These are phyloP conservation scores for Dicorynia guianensis DNA, from an alignment of 306 rosid genomes.

Conservation along the genomic window DNA sequence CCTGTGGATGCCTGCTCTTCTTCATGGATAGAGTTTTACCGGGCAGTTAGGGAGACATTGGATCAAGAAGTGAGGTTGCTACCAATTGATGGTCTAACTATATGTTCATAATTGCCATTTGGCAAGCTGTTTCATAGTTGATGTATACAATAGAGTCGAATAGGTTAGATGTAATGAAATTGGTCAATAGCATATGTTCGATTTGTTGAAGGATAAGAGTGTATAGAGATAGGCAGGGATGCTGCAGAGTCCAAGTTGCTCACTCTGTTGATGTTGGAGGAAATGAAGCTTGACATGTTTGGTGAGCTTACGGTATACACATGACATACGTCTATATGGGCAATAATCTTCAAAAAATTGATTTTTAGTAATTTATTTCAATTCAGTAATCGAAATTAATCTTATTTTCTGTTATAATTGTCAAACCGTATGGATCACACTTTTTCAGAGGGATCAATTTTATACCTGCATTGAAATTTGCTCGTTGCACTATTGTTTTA, in stretches of 20 bases:
- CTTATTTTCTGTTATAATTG: not conserved
- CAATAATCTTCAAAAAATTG: conserved; percentile 42
- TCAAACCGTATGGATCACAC: conserved; percentile 30
- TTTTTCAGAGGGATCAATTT: not conserved
- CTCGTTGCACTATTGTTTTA: not conserved
- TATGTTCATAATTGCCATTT: conserved; percentile 60
- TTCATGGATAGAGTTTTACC: conserved; percentile 82
- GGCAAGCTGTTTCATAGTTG: conserved; percentile 39
- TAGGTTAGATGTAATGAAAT: conserved; percentile 38
- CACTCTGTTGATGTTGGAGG: conserved; percentile 49
- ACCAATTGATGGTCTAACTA: conserved; percentile 71
- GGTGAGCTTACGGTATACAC: conserved; percentile 47
- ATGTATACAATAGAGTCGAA: conserved; percentile 45
- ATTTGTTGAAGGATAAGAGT: conserved; percentile 55
- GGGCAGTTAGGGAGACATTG: conserved; percentile 71
- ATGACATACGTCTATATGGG: conserved; percentile 51
- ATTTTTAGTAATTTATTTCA: conserved; percentile 29
- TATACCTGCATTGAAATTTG: not conserved
- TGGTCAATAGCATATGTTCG: conserved; percentile 46
- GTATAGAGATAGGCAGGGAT: conserved; percentile 60
- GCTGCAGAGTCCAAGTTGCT: conserved; percentile 46
- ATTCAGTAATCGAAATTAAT: conserved; percentile 34
- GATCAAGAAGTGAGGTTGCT: conserved; percentile 61
- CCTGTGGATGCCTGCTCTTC: conserved; percentile 63
- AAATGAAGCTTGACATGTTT: conserved; percentile 44